Percentiles rank a stretch among this genome's conserved stretches.
phyloP scores from a whole-genome alignment of 805 yeast species.

The Metschnikowia baotianmanensis region DNA sequence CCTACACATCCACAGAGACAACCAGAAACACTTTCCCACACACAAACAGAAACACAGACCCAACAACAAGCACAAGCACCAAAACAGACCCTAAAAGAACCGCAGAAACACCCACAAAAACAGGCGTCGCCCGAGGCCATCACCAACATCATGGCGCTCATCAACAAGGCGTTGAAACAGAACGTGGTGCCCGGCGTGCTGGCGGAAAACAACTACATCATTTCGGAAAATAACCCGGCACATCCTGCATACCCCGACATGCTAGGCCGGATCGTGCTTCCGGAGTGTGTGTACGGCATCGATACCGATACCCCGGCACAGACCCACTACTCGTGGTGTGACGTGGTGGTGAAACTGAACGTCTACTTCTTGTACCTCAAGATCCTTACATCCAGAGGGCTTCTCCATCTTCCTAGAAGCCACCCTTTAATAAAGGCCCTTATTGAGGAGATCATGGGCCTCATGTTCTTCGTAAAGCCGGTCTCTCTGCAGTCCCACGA shows the following conservation, averaged over 20 bases:
- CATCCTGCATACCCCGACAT: slow-evolving; percentile 17
- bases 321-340: slow-evolving; percentile 26
- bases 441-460: slow-evolving; percentile 16
- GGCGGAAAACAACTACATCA: slow-evolving; percentile 8
- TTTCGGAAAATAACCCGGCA: slow-evolving; percentile 15
- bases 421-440: slow-evolving; percentile 24
- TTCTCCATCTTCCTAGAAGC: slow-evolving; percentile 20
- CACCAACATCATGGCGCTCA: slow-evolving; percentile 16
- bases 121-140: slow-evolving; percentile 16
- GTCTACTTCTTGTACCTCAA: slow-evolving; percentile 23
- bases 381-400: slow-evolving; percentile 23
- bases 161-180: slow-evolving; percentile 16
- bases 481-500: slow-evolving; percentile 8
- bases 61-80: too few species aligned
- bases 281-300: slow-evolving; percentile 17
- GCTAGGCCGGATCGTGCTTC: slow-evolving; percentile 11
- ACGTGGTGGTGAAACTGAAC: slow-evolving; percentile 24
- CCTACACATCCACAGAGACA: too few species aligned
- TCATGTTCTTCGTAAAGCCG: slow-evolving; percentile 20
- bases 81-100: too few species aligned
- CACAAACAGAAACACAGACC: too few species aligned
- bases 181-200: slow-evolving; percentile 16
- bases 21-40: too few species aligned
- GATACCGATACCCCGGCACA: slow-evolving; percentile 10
- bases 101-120: too few species aligned